Evolutionary conservation across 345 rosid genomes (phyloP), one percentile per base, ranked within the genome.

Genomic region (Citrus unshiu): DNA sequence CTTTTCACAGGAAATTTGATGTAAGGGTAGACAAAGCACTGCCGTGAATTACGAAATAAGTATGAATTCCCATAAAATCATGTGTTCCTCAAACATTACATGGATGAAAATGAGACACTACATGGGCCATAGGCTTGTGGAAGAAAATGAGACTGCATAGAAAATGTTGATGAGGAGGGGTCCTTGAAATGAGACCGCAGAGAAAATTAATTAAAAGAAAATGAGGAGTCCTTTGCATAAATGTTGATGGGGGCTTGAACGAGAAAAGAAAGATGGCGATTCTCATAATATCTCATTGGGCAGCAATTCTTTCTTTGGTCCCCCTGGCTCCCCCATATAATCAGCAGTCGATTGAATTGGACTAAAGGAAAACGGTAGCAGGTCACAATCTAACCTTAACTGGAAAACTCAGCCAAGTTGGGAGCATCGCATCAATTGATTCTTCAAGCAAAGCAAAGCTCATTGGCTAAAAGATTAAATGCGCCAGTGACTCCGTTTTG

Each of bases 371-470:
- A n/a, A 66, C 19, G 61, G 74, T 70, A 51, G 25, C 16, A 70
- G 24, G 74, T 70, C 74, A 37, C 25, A 49, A 9, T 70, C 74
- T 3, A 51, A 9, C n/a, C 32, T 70, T 56, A 51, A 70, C 18
- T 16, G 13, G 74, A 7, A 70, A 51, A 49, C 6, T 27, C 16
- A 35, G 46, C 14, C 70, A 66, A 66, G 29, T 66, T 66, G 70
- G 40, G 21, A 37, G 70, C 4, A 9, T 66, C 37, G 35, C n/a
- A 66, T 37, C 49, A 19, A 66, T 66, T 66, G 18, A 37, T 66
- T 35, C 70, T 66, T 66, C 70, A 66, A 66, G 58, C 58, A 54
- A 66, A 66, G 58, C 58, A 54, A 51, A 54, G 70, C 5, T 66
- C 37, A 35, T 35, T 66, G 49, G 22, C 49, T 37, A 37, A 9